Conservation (phyloP, 257 asterid species). For the Scutellaria galericulata region DNA sequence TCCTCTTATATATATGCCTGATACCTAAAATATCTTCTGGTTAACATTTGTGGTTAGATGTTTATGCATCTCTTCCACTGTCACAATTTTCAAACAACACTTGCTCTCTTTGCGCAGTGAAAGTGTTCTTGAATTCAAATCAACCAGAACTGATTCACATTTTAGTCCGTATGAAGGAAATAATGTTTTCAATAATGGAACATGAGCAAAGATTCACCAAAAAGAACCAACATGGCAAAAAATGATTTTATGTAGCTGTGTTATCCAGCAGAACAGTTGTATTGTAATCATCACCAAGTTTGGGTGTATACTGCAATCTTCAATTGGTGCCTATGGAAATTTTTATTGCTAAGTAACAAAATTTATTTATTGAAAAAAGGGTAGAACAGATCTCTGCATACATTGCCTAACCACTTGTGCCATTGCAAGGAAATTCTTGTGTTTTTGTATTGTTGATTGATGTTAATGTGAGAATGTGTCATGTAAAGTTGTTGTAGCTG, state of each 20-base stretch:
- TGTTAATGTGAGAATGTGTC: background rate
- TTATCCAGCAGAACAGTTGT: background rate
- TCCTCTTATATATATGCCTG: too few species aligned
- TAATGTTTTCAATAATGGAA: background rate
- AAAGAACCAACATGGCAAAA: constrained; percentile 15
- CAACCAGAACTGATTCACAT: background rate
- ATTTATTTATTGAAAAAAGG: background rate
- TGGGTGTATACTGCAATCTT: background rate
- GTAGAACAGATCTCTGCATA: background rate
- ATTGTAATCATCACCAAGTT: background rate
- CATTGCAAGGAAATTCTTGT: constrained; percentile 16
- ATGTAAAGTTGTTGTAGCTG: background rate
- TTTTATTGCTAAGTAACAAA: background rate
- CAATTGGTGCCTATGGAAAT: constrained; percentile 1
- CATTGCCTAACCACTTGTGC: background rate
- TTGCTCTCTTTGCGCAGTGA: background rate
- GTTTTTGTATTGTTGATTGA: constrained; percentile 19
- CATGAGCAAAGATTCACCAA: constrained; percentile 1
- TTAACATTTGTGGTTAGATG: background rate
- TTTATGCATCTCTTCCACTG: background rate
- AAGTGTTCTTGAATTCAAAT: background rate
- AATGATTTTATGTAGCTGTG: background rate
- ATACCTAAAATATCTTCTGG: background rate
- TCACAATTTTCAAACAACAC: background rate
- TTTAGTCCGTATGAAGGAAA: background rate